Evolutionary conservation across 2,329 filamentous ascomycete species (phyloP).

Genomic region (Monosporascus sp.): DNA sequence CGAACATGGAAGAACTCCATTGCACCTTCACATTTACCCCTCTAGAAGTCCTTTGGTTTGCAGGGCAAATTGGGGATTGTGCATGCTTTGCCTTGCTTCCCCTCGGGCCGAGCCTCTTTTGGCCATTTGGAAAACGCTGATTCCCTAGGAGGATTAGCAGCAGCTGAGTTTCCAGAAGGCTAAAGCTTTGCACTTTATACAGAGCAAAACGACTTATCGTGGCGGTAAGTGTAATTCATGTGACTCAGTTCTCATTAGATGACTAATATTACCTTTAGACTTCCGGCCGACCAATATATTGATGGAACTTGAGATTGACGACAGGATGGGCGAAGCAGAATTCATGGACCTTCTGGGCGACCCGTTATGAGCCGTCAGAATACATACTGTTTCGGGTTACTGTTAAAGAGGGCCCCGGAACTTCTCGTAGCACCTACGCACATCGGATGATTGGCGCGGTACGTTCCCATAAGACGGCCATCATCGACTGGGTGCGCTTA

Average conservation of each 20-base stretch:
- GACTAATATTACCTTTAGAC: background rate
- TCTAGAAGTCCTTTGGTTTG: background rate
- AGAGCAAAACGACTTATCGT: background rate
- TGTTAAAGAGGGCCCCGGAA: background rate
- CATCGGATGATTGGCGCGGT: background rate
- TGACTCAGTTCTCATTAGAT: background rate
- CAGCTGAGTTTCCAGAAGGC: background rate
- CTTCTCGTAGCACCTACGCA: background rate
- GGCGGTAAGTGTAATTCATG: background rate
- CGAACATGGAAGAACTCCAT: background rate
- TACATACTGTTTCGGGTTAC: background rate
- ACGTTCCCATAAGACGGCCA: background rate
- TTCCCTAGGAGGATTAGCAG: background rate
- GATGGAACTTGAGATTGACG: background rate
- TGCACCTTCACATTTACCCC: background rate
- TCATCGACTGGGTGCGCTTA: background rate
- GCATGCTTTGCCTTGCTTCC: background rate
- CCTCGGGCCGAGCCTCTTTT: background rate
- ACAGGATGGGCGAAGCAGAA: background rate
- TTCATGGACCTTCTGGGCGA: background rate
- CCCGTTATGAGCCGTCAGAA: background rate
- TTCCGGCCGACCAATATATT: background rate
- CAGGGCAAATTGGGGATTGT: background rate
- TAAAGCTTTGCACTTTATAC: background rate
- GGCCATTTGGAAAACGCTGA: too few species aligned